These are phyloP conservation scores for Talaromyces sp. DNA, from an alignment of 2,329 filamentous ascomycete genomes.

Conservation along the genomic window DNA sequence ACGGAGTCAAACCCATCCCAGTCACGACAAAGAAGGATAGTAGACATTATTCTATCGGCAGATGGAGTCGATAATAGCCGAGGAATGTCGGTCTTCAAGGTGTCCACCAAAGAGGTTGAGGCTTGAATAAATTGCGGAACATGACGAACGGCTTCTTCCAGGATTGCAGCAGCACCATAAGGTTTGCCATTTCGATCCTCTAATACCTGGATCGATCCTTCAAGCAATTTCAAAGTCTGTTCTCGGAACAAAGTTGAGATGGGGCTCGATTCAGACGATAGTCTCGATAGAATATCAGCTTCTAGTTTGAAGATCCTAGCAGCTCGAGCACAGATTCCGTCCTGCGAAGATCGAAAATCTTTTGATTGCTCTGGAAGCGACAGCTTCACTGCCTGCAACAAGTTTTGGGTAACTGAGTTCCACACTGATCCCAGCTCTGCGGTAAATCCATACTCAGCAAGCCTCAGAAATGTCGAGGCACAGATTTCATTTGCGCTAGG, in stretches of 20 bases:
- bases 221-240: slow-evolving; percentile 35
- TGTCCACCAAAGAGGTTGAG: slow-evolving; percentile 42
- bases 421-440: slow-evolving; percentile 55
- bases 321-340: slow-evolving; percentile 60
- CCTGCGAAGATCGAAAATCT: slow-evolving; percentile 69
- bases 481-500: slow-evolving; percentile 45
- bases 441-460: slow-evolving; percentile 40
- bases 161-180: slow-evolving; percentile 57
- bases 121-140: slow-evolving; percentile 37
- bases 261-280: slow-evolving; percentile 16
- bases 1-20: slow-evolving; percentile 36
- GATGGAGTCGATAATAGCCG: slow-evolving; percentile 65
- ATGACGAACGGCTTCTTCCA: slow-evolving; percentile 49
- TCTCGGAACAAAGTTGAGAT: slow-evolving; percentile 32
- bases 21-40: slow-evolving; percentile 54
- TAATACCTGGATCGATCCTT: slow-evolving; percentile 47
- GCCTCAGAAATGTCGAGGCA: slow-evolving; percentile 30
- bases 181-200: slow-evolving; percentile 58
- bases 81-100: slow-evolving; percentile 53
- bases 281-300: slow-evolving; percentile 29
- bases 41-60: slow-evolving; percentile 59
- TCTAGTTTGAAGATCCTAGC: slow-evolving; percentile 62
- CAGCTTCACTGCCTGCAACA: slow-evolving; percentile 64
- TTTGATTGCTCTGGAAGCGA: slow-evolving; percentile 79
- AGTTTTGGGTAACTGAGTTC: slow-evolving; percentile 53